These are phyloP conservation scores for Craterostigma plantagineum DNA, from an alignment of 257 asterid species.

Conservation along the genomic window DNA sequence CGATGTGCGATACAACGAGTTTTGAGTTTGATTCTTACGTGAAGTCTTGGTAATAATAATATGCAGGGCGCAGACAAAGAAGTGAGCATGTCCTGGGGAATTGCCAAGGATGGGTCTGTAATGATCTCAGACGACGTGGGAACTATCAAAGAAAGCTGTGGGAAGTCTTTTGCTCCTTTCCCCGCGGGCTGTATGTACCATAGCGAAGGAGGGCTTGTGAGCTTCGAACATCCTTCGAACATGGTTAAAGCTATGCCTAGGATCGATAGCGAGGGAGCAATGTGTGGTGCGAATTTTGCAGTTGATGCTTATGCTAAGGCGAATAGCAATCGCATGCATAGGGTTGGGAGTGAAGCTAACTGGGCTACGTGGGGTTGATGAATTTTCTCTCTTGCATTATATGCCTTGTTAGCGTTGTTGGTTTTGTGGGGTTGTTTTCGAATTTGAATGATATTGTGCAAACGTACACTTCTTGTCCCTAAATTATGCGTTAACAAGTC, in stretches of 20 bases:
- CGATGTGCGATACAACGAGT: too few species aligned
- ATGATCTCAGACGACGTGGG: constrained; percentile 66
- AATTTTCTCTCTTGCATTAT: too few species aligned
- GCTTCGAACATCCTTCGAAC: constrained; percentile 85
- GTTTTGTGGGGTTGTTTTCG: too few species aligned
- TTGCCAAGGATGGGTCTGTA: constrained; percentile 63
- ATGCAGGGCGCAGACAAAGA: constrained; percentile 57
- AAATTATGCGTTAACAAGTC: too few species aligned
- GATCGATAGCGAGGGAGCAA: constrained; percentile 81
- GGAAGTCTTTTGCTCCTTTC: constrained; percentile 84
- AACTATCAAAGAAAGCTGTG: constrained; percentile 55
- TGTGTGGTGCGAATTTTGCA: constrained; percentile 81
- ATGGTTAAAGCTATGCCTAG: constrained; percentile 95
- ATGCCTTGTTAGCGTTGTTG: too few species aligned
- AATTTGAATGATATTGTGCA: too few species aligned
- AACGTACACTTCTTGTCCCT: too few species aligned
- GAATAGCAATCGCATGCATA: constrained; percentile 45
- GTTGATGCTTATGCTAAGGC: constrained; percentile 57
- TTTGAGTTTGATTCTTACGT: background rate
- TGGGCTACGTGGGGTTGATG: constrained; percentile 50
- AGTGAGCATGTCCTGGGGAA: constrained; percentile 65
- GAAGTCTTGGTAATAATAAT: too few species aligned
- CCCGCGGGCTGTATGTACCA: constrained; percentile 94
- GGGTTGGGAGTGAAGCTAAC: constrained; percentile 94
- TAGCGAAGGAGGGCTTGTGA: constrained; percentile 61